Base-by-base conservation (phyloP, 2,329 filamentous ascomycete genomes). In the Aureobasidium leucospermi region DNA sequence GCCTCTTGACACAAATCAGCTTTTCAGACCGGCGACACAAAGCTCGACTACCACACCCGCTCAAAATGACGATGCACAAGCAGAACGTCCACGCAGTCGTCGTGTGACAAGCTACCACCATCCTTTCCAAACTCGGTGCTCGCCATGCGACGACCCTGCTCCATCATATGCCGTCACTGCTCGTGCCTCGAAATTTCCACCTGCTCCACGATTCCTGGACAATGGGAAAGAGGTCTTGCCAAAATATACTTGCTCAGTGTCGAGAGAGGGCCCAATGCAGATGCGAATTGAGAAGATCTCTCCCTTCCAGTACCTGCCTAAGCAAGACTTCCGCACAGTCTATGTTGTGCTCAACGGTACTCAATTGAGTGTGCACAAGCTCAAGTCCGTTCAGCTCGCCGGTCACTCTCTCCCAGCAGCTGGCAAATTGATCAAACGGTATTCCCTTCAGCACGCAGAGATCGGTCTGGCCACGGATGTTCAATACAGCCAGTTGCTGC, bases 381-480 rank as follows among this genome's bases (percentile, higher is more conserved):
- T 81, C 58, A 88, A 87, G 72, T 61, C 75, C 73, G 39, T 52
- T 38, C 53, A 56, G n/a, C 42, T 62, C 16, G 67, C 76, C 72
- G 59, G 71, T 69, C 28, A 58, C 6, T 29, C 55, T 2, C 7
- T 58, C 15, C 55, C 55, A 2, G 62, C 80, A 78, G 63, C 86
- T 73, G 82, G 81, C 19, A 77, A 77, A 59, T 72, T 90, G 39
- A 75, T 89, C 63, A 82, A 79, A 69, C 81, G 80, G n/a, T 91
- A 89, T 69, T 87, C 84, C 56, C 77, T 91, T 49, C 81, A 89
- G 63, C 85, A 90, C 68, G 88, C 87, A 23, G 88, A 91, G 71
- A 83, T 87, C 23, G 88, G 88, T 10, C 81, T 90, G 62, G 88
- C 88, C 9, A 81, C 84, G 15, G 88, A 91, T 71, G 87, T 88